These are phyloP conservation scores for Beauveria brongniartii DNA, from an alignment of 2,329 filamentous ascomycete species.

Conservation along the genomic window DNA sequence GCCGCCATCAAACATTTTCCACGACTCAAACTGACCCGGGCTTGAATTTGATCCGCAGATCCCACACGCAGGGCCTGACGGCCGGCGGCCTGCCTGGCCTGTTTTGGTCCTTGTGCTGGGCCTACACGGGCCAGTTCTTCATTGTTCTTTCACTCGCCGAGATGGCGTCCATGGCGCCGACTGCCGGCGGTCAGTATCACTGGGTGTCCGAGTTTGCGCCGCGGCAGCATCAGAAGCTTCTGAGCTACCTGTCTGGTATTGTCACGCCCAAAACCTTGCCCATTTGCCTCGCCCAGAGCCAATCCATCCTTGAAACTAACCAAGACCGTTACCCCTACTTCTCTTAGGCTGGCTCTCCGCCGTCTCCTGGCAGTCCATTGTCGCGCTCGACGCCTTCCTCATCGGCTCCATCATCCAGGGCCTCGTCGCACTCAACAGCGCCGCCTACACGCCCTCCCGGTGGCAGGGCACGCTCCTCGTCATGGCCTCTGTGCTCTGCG, in stretches of 20 bases:
- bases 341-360: conserved; percentile 34
- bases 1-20: too few relatives aligned
- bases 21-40: neutral
- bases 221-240: conserved; percentile 37
- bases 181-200: conserved; percentile 48
- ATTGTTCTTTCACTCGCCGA: conserved; percentile 18
- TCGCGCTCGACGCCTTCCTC: conserved; percentile 33
- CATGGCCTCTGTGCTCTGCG: conserved; percentile 7
- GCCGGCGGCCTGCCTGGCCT: conserved; percentile 15
- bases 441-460: conserved; percentile 23
- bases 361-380: conserved; percentile 35
- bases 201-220: conserved; percentile 46
- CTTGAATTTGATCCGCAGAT: neutral
- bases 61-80: conserved; percentile 14
- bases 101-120: conserved; percentile 15
- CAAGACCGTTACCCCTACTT: neutral
- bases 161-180: conserved; percentile 33
- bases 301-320: neutral
- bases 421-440: conserved; percentile 29
- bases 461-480: conserved; percentile 15
- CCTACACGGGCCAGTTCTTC: conserved; percentile 8
- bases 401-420: conserved; percentile 37
- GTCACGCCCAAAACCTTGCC: neutral
- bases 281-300: too few relatives aligned
- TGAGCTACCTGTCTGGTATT: conserved; percentile 38